Percentiles rank a stretch among this genome's conserved stretches.
phyloP scores from a whole-genome alignment of 805 yeast species.

The fission yeast (Schizosaccharomyces pombe) region DNA sequence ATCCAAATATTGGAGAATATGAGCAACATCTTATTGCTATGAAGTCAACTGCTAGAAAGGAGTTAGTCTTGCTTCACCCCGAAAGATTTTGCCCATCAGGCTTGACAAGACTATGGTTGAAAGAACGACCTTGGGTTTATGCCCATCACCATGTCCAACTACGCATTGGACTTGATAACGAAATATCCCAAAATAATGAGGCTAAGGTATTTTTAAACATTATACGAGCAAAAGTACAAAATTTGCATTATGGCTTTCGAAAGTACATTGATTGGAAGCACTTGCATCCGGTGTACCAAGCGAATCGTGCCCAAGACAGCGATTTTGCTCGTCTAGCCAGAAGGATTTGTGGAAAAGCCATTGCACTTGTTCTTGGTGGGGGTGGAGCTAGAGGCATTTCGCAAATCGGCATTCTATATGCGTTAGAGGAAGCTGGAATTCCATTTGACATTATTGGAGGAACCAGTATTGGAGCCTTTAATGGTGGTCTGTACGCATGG shows the following conservation, averaged over 20 bases:
- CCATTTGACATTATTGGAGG: constrained; percentile 92
- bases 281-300: constrained; percentile 14
- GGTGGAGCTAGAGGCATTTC: constrained; percentile 94
- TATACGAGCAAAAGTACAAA: constrained; percentile 13
- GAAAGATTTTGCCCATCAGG: constrained; percentile 71
- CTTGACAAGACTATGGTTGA: constrained; percentile 61
- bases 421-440: constrained; percentile 73
- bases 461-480: constrained; percentile 85
- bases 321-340: constrained; percentile 82
- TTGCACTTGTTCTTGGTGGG: constrained; percentile 86
- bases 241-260: constrained; percentile 15
- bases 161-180: background rate
- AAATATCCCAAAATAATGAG: background rate
- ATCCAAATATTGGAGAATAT: constrained; percentile 61
- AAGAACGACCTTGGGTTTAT: constrained; percentile 70
- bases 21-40: constrained; percentile 52
- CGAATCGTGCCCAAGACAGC: constrained; percentile 39
- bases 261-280: constrained; percentile 11
- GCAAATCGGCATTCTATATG: constrained; percentile 76
- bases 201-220: background rate
- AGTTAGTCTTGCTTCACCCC: constrained; percentile 60
- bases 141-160: constrained; percentile 74
- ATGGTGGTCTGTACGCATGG: constrained; percentile 83
- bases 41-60: constrained; percentile 70
- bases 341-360: constrained; percentile 72